Evolutionary conservation across 2,329 filamentous ascomycete genomes (phyloP).

Genomic region (Penicillium thymicola): DNA sequence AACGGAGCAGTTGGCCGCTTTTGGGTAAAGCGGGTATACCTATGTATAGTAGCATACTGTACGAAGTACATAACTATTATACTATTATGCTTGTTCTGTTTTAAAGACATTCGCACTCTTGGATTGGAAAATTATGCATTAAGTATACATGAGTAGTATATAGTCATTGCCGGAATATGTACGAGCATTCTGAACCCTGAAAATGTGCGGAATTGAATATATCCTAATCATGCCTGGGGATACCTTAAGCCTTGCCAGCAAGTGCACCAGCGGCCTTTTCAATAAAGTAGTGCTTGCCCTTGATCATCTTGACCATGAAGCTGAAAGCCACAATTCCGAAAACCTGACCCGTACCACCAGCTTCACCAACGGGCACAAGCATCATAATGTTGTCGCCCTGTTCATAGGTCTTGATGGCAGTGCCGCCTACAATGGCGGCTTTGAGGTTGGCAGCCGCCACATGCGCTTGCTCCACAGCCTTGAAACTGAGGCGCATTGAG

Average conservation of each 20-base stretch:
- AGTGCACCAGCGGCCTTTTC: conserved; percentile 21
- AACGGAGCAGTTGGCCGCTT: conserved; percentile 17
- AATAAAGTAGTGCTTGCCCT: conserved; percentile 43
- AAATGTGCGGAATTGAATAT: neutral
- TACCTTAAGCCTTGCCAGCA: conserved; percentile 14
- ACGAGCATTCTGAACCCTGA: neutral
- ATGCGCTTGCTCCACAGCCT: conserved; percentile 26
- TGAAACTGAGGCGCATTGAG: conserved; percentile 26
- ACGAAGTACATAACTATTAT: neutral
- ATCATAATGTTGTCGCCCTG: conserved; percentile 27
- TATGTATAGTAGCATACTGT: too few species aligned
- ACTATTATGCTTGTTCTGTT: neutral
- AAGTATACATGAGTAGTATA: conserved; percentile 4
- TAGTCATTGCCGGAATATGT: neutral
- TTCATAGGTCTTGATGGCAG: conserved; percentile 20
- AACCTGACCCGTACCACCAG: conserved; percentile 30
- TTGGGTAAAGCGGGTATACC: neutral
- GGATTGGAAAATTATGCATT: conserved; percentile 1
- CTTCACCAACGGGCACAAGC: conserved; percentile 29
- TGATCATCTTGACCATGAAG: conserved; percentile 43
- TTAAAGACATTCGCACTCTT: neutral
- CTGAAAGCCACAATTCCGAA: conserved; percentile 39
- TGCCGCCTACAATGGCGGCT: conserved; percentile 22
- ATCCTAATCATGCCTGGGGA: neutral
- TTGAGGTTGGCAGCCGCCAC: conserved; percentile 29